phyloP scores from a whole-genome alignment of 306 rosid species.

The Cicer arietinum region DNA sequence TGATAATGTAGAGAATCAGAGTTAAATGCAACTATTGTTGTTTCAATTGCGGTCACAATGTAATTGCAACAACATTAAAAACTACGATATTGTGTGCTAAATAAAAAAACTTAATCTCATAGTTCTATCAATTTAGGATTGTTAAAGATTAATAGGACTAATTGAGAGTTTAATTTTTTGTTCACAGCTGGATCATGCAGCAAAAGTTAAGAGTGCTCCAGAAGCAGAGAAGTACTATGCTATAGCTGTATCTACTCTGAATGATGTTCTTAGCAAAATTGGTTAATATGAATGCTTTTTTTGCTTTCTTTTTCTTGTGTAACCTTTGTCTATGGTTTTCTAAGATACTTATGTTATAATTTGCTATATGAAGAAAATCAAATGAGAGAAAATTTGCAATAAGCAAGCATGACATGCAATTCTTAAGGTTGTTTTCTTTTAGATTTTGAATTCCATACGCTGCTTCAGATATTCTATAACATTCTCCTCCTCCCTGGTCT shows the following conservation, averaged over 20 bases:
- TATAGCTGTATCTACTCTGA: conserved; percentile 72
- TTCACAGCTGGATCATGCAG: conserved; percentile 90
- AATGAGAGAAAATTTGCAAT: conserved; percentile 44
- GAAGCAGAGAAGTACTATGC: conserved; percentile 96
- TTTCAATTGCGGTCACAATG: neutral
- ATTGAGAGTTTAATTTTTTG: neutral
- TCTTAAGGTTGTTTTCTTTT: conserved; percentile 2
- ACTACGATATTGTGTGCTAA: neutral
- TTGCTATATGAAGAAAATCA: conserved; percentile 56
- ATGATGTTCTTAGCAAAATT: conserved; percentile 82
- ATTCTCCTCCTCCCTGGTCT: no score
- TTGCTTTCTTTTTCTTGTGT: conserved; percentile 53
- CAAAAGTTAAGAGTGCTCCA: conserved; percentile 83
- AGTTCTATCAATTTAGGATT: neutral
- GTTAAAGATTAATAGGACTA: neutral
- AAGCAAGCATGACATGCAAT: conserved; percentile 25
- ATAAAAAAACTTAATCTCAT: neutral
- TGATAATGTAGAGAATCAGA: neutral
- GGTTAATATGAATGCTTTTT: conserved; percentile 58
- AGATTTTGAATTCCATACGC: neutral
- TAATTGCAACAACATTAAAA: neutral
- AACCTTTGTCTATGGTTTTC: conserved; percentile 50
- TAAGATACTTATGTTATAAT: conserved; percentile 52
- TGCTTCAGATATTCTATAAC: neutral
- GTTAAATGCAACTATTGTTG: neutral